Conservation (phyloP, 495 filamentous ascomycete genomes). For the Tuber melanosporum region DNA sequence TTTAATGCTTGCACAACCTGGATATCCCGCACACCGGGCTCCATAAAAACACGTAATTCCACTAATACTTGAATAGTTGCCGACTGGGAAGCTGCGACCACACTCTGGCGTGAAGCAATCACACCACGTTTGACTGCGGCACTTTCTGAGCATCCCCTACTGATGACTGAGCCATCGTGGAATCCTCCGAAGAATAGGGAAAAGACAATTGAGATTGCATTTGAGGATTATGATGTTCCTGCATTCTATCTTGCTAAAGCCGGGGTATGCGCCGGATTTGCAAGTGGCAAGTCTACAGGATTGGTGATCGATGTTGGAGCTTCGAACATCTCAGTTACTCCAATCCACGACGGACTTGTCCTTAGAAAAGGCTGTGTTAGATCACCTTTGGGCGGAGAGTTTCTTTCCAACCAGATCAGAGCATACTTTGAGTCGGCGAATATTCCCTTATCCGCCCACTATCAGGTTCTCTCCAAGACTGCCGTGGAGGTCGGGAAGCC, state of each 20-base stretch:
- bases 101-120: conserved; percentile 83
- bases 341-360: conserved; percentile 89
- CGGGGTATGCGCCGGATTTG: conserved; percentile 56
- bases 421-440: conserved; percentile 62
- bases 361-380: conserved; percentile 79
- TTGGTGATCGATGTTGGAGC: conserved; percentile 90
- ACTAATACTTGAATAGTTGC: conserved; percentile 53
- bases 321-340: conserved; percentile 81
- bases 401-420: conserved; percentile 80
- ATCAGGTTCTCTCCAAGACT: conserved; percentile 75
- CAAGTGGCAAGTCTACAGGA: conserved; percentile 82
- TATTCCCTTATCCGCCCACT: conserved; percentile 78
- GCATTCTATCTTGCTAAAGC: conserved; percentile 81
- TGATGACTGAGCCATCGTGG: conserved; percentile 94
- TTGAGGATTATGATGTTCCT: conserved; percentile 90
- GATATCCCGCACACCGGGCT: background rate
- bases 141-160: conserved; percentile 77
- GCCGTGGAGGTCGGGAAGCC: conserved; percentile 83
- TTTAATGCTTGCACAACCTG: background rate
- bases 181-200: conserved; percentile 80
- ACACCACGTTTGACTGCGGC: conserved; percentile 74
- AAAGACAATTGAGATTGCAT: conserved; percentile 84
- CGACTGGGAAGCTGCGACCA: conserved; percentile 89
- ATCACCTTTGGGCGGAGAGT: conserved; percentile 79
- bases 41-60: background rate